Evolutionary conservation across 768 basidiomycete species (phyloP).

Genomic region (Amanita rubescens): DNA sequence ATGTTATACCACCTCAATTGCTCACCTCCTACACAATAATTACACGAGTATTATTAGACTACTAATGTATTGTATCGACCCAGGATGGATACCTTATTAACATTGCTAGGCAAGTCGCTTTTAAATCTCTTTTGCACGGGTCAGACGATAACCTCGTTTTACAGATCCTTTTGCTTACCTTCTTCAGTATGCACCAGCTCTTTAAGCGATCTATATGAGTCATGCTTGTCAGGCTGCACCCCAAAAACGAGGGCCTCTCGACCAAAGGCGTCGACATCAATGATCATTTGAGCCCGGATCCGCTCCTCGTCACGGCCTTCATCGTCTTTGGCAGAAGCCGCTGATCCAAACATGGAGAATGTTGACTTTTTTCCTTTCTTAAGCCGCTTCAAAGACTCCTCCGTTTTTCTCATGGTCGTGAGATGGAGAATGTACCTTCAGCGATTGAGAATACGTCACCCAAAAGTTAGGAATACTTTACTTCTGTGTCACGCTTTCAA

Average conservation of each 20-base stretch:
- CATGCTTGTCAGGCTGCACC: constrained; percentile 47
- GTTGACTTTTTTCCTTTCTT: constrained; percentile 79
- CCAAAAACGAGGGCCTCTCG: constrained; percentile 67
- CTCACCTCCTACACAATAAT: constrained; percentile 17
- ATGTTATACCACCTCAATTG: constrained; percentile 47
- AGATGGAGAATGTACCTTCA: constrained; percentile 75
- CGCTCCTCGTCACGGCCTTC: constrained; percentile 85
- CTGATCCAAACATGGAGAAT: constrained; percentile 72
- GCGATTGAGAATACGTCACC: constrained; percentile 1
- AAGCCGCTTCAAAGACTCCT: constrained; percentile 78
- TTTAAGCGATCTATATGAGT: constrained; percentile 46
- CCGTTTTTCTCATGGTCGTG: constrained; percentile 83
- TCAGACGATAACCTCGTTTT: neutral
- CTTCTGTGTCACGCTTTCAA: constrained; percentile 65
- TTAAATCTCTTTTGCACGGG: neutral
- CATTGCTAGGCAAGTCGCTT: neutral
- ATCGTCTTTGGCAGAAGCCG: constrained; percentile 41
- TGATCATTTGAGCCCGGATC: constrained; percentile 72
- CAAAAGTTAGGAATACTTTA: constrained; percentile 17
- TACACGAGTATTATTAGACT: constrained; percentile 1
- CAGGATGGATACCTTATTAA: neutral
- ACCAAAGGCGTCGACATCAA: constrained; percentile 82
- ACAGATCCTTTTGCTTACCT: constrained; percentile 13
- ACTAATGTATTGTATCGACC: neutral
- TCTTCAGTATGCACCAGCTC: constrained; percentile 51